Evolutionary conservation across 164 flowering plant genomes (phyloP), one percentile per base, ranked within the genome.

Genomic region (Vitis riparia): DNA sequence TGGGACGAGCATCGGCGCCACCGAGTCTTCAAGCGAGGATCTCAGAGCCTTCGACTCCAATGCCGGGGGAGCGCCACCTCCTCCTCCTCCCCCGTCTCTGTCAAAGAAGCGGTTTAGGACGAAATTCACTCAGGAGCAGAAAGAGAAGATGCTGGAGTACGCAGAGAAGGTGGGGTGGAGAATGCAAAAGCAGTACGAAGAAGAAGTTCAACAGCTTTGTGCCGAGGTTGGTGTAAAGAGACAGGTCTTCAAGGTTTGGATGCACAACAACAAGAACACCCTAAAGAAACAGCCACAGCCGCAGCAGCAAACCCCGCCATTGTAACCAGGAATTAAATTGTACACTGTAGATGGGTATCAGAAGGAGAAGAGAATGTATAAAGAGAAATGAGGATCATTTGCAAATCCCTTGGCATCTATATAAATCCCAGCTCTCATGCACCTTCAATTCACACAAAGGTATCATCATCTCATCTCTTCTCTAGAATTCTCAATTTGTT

Each of bases 211-310:
- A 44, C 70, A 50, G 51, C 75, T 82, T 48, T 79, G 85, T 30
- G 67, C 67, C 8, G 83, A 79, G 57, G 68, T 73, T 9, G 83
- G 83, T 0, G 72, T 82, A 10, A 73, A 67, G 73, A 77, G 85
- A 48, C 81, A 79, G 27, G 85, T 77, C 3, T 72, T 82, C 62
- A 79, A 79, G 58, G 85, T 82, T 1, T 82, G 85, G 85, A 79
- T 82, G 85, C 85, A 82, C 44, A 82, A 82, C 61, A 82, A 79
- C 77, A 82, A 82, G 77, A 79, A 68, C 59, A 62, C 74, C 23
- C 47, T 62, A 55, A 72, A 69, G 73, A 75, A 75, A 66, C 71
- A 72, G 56, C 66, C 32, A 3, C 29, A 55, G 55, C 37, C 2
- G 61, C 68, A 65, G 23, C 17, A 63, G 51, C 50, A 49, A 3